phyloP scores from a whole-genome alignment of 2,329 filamentous ascomycete species.

The Talaromyces sp. region DNA sequence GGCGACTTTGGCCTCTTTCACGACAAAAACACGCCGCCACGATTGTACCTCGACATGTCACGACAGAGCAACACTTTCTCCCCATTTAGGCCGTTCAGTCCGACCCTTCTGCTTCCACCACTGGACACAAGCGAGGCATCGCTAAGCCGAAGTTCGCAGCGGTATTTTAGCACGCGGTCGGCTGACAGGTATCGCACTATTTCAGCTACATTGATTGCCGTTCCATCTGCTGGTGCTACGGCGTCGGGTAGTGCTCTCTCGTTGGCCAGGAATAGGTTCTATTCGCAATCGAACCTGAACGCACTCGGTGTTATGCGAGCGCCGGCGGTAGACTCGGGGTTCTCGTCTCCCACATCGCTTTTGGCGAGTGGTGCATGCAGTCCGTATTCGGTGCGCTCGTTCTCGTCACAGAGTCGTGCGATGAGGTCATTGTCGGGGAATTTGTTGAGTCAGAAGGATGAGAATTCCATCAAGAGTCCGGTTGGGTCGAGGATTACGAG shows the following conservation, averaged over 20 bases:
- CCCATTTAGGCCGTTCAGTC: constrained; percentile 11
- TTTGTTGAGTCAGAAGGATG: neutral
- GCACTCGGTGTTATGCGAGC: constrained; percentile 10
- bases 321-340: neutral
- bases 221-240: neutral
- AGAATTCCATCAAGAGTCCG: neutral
- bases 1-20: neutral
- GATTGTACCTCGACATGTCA: constrained; percentile 11
- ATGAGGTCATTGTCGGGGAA: neutral
- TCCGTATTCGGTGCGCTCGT: neutral
- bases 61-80: constrained; percentile 2
- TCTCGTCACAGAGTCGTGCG: neutral
- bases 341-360: constrained; percentile 2
- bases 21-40: constrained; percentile 1
- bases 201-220: neutral
- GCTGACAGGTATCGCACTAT: neutral
- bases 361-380: neutral
- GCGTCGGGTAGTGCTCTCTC: neutral
- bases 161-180: constrained; percentile 6
- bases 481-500: constrained; percentile 4
- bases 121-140: neutral
- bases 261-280: neutral
- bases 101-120: neutral
- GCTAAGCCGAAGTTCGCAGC: neutral
- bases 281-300: constrained; percentile 5